A percentile compares a stretch with the other conserved stretches of the same genome.
phyloP scores from a whole-genome alignment of 2,329 filamentous ascomycete genomes.

The Fusarium sp. region DNA sequence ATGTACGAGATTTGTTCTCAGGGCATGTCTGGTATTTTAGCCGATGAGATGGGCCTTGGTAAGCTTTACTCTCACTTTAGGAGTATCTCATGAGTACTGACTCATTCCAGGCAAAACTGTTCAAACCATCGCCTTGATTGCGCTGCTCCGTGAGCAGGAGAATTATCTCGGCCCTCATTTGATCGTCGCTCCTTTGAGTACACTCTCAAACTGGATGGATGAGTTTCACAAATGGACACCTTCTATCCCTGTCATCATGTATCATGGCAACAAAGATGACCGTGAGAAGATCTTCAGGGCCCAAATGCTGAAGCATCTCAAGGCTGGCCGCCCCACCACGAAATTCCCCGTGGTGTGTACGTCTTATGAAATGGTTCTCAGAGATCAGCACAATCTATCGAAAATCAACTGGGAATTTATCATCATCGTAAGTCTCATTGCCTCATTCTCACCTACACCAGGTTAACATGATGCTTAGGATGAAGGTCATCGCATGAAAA shows the following conservation, averaged over 20 bases:
- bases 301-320: conserved; percentile 75
- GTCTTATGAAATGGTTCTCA: conserved; percentile 94
- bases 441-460: background rate
- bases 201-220: conserved; percentile 93
- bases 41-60: conserved; percentile 92
- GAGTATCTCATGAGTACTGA: conserved; percentile 1
- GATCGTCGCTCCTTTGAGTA: conserved; percentile 90
- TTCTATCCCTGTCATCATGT: conserved; percentile 85
- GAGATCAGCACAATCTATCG: conserved; percentile 82
- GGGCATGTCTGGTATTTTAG: conserved; percentile 89
- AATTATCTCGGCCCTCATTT: conserved; percentile 86
- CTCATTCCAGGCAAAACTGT: conserved; percentile 78
- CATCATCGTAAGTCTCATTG: conserved; percentile 74
- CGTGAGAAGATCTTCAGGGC: conserved; percentile 79
- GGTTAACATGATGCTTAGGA: conserved; percentile 63
- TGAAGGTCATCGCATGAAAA: conserved; percentile 97
- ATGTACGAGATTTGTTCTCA: conserved; percentile 84
- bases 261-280: conserved; percentile 85
- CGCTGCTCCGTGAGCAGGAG: conserved; percentile 86
- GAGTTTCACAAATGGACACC: conserved; percentile 94
- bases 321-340: conserved; percentile 64
- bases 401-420: conserved; percentile 97
- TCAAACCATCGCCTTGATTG: conserved; percentile 88
- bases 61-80: conserved; percentile 21
- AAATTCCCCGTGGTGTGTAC: conserved; percentile 94